A percentile compares a stretch with the other conserved stretches of the same genome.
Evolutionary conservation across 331 rosid genomes (phyloP).

Genomic region (Pyrus hybrid): DNA sequence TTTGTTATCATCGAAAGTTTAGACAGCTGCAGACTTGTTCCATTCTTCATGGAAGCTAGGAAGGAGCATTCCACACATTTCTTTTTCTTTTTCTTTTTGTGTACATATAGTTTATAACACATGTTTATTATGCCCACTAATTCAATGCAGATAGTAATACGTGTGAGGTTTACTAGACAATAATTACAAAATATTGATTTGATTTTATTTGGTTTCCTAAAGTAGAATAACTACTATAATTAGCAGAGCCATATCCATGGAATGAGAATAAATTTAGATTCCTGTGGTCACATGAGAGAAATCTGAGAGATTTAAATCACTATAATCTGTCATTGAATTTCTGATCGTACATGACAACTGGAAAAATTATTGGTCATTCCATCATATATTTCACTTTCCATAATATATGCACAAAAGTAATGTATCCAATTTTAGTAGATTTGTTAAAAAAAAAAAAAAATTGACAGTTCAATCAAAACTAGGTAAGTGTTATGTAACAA

Average conservation of each 20-base stretch:
- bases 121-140: no score
- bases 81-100: background rate
- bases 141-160: constrained; percentile 10
- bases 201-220: background rate
- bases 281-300: background rate
- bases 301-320: background rate
- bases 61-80: background rate
- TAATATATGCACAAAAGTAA: background rate
- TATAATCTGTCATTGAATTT: background rate
- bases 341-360: background rate
- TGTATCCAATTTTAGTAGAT: background rate
- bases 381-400: background rate
- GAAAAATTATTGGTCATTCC: background rate
- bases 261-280: background rate
- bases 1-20: background rate
- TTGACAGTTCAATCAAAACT: background rate
- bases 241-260: background rate
- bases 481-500: background rate
- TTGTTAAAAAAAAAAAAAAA: background rate
- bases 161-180: constrained; percentile 10
- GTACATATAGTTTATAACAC: background rate
- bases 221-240: background rate
- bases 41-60: constrained; percentile 7
- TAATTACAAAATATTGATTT: background rate
- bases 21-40: background rate